Conservation (phyloP, 495 filamentous ascomycete species). For the Sordaria brevicollis region DNA sequence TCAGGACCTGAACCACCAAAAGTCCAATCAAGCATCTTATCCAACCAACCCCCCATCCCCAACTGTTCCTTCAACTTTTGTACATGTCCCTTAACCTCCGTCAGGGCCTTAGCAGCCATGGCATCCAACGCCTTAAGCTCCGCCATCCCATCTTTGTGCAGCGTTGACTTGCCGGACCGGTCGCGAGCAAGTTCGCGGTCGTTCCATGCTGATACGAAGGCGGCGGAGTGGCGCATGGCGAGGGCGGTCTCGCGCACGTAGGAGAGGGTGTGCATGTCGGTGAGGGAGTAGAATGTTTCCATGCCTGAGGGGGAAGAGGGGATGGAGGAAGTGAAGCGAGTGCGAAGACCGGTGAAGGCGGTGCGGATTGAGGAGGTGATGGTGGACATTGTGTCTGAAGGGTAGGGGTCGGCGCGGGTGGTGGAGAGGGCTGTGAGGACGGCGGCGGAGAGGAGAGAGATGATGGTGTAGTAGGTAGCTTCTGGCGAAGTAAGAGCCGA, state of each 20-base stretch:
- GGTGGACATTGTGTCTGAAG: constrained; percentile 2
- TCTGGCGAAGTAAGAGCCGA: constrained; percentile 16
- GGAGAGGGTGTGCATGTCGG: constrained; percentile 18
- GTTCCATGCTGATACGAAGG: constrained; percentile 20
- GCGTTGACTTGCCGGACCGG: constrained; percentile 20
- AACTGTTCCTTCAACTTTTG: constrained; percentile 21
- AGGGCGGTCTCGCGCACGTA: constrained; percentile 28
- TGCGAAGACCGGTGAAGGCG: constrained; percentile 12
- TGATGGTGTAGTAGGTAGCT: constrained; percentile 14
- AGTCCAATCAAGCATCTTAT: constrained; percentile 18
- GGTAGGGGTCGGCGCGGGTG: constrained; percentile 8
- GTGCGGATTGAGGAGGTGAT: constrained; percentile 7
- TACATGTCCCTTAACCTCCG: constrained; percentile 20
- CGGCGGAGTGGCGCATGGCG: constrained; percentile 21
- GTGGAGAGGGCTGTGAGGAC: constrained; percentile 16
- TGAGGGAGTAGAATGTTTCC: constrained; percentile 4
- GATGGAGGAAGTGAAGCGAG: constrained; percentile 5
- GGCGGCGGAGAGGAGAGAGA: constrained; percentile 18
- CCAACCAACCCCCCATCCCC: constrained; percentile 30
- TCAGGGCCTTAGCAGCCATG: constrained; percentile 17
- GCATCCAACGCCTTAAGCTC: constrained; percentile 28
- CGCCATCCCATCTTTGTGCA: constrained; percentile 24
- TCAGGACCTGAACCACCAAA: constrained; percentile 5
- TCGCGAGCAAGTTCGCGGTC: constrained; percentile 31
- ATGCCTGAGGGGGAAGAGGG: neutral